Base-by-base conservation (phyloP, 1,284 basidiomycete species). In the Calocybe gambosa region DNA sequence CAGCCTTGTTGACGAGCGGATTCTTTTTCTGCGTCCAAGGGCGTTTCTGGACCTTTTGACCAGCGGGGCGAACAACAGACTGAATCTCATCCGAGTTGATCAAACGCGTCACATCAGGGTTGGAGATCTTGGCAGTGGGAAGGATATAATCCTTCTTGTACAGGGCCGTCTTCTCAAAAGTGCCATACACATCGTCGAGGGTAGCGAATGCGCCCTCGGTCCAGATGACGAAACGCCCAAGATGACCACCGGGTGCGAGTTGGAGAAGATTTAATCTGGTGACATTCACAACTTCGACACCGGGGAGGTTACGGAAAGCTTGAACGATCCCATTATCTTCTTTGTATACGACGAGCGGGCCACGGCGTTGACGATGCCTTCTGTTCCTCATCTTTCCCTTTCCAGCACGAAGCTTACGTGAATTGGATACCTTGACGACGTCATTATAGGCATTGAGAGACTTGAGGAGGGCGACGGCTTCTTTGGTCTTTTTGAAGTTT, bases 1-100 rank as follows among this genome's bases (percentile, higher is more conserved):
- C 78, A 51, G 82, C 88, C 76, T 91, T 93, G 89, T 99, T 99
- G 73, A 83, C 73, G 63, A 96, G 82, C 49, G 95, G 93, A 81
- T 98, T 98, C 89, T 98, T 98, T 89, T 94, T 94, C 78, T 98
- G 95, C 56, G 93, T 93, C 90, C 92, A 96, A 56, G 94, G 93
- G 64, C 93, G 87, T 69, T 90, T 93, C 72, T 87, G 86, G 53
- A 74, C 63, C 69, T 89, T 85, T 53, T 82, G 71, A 57, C 85
- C 84, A 53, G 89, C 86, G 47, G 90, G 87, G 63, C 94, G 91
- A 59, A 97, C 82, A 62, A 97, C 89, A 47, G 93, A 89, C 72
- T 96, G 93, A 66, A 96, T 93, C 75, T 95, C 93, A 56, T 89
- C 84, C 65, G 87, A 92, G 86, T 99, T 98, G 82, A 99, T 99